phyloP scores from a whole-genome alignment of 805 yeast species.

The Saccharomycopsis fermentans region DNA sequence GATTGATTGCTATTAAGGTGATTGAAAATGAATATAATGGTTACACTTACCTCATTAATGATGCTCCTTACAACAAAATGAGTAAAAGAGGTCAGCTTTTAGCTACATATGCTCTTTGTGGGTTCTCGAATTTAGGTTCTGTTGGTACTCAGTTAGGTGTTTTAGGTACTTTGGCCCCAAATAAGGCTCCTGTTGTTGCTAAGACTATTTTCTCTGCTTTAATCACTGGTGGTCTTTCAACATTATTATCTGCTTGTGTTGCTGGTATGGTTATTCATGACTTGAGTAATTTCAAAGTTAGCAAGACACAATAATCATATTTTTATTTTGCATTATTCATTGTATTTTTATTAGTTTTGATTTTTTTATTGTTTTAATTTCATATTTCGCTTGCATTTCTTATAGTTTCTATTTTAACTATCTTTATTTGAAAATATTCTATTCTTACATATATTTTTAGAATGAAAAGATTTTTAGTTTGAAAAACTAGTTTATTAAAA shows the following conservation, averaged over 20 bases:
- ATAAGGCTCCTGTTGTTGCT: slow-evolving; percentile 38
- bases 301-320: not conserved
- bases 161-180: slow-evolving; percentile 44
- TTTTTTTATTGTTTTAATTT: not conserved
- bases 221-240: slow-evolving; percentile 42
- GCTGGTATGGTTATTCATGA: slow-evolving; percentile 57
- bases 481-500: not conserved
- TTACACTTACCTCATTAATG: slow-evolving; percentile 31
- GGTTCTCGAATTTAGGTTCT: slow-evolving; percentile 53
- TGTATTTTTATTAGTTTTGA: not conserved
- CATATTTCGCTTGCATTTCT: not conserved
- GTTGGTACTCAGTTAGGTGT: slow-evolving; percentile 55
- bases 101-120: slow-evolving; percentile 54
- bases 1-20: slow-evolving; percentile 45
- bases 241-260: slow-evolving; percentile 45
- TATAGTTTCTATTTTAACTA: not conserved
- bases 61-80: slow-evolving; percentile 37
- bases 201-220: slow-evolving; percentile 38
- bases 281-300: slow-evolving; percentile 22
- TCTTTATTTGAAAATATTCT: not conserved
- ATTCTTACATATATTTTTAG: not conserved
- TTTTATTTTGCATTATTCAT: not conserved
- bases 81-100: slow-evolving; percentile 42
- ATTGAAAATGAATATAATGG: slow-evolving; percentile 57
- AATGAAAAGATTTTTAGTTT: not conserved